A percentile compares a stretch with the other conserved stretches of the same genome.
phyloP scores from a whole-genome alignment of 768 basidiomycete genomes.

The Tricholoma matsutake region DNA sequence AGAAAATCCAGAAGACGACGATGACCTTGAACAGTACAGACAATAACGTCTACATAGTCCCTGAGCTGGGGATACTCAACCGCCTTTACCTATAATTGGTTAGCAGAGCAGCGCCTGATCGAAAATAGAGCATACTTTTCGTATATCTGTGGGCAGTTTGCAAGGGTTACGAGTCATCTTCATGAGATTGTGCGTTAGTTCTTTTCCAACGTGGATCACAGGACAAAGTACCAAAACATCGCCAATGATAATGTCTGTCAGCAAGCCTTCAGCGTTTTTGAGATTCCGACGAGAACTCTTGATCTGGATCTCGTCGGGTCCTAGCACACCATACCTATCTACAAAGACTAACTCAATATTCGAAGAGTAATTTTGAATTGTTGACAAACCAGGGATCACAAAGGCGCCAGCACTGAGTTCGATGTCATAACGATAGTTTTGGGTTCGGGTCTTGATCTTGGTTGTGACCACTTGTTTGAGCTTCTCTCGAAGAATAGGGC shows the following conservation, averaged over 20 bases:
- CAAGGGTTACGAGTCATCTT: conserved; percentile 68
- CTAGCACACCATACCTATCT: conserved; percentile 54
- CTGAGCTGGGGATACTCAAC: conserved; percentile 50
- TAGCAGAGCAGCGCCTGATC: background rate
- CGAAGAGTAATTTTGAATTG: conserved; percentile 20
- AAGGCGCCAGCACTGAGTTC: conserved; percentile 61
- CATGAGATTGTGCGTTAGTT: background rate
- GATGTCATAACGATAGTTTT: conserved; percentile 47
- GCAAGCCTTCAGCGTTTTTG: conserved; percentile 35
- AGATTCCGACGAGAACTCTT: conserved; percentile 47
- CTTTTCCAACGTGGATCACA: background rate
- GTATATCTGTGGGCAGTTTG: conserved; percentile 64
- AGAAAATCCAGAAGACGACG: conserved; percentile 61
- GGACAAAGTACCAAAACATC: conserved; percentile 46
- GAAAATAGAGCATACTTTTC: conserved; percentile 42
- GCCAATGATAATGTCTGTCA: conserved; percentile 50
- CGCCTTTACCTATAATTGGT: conserved; percentile 46
- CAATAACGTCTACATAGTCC: conserved; percentile 54
- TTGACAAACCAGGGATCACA: conserved; percentile 52
- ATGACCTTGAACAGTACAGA: conserved; percentile 49
- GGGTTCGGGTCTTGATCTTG: conserved; percentile 38
- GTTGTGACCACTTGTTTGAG: conserved; percentile 45
- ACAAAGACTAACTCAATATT: background rate
- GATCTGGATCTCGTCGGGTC: conserved; percentile 55
- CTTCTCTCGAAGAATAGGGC: conserved; percentile 51